Evolutionary conservation across 2,329 filamentous ascomycete genomes (phyloP).

Genomic region (Cladosporium sp.): DNA sequence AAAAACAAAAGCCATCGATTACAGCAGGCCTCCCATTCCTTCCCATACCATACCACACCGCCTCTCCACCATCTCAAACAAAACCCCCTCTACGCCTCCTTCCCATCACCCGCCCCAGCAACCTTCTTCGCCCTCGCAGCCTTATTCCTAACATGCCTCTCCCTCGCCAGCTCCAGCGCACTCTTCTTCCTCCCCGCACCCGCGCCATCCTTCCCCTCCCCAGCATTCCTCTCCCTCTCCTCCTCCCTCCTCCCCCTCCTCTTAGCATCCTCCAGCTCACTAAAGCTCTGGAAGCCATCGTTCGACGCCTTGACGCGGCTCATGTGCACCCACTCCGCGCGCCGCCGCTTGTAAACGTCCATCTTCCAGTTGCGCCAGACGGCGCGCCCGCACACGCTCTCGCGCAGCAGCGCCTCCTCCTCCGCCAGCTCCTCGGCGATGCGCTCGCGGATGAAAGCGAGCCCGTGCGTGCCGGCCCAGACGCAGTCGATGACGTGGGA

Average conservation of each 20-base stretch:
- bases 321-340: conserved; percentile 58
- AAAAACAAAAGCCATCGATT: too few species aligned
- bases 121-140: conserved; percentile 27
- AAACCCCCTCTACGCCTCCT: too few species aligned
- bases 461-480: conserved; percentile 56
- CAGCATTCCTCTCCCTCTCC: conserved; percentile 37
- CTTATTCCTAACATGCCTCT: conserved; percentile 47
- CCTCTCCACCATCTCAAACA: too few species aligned
- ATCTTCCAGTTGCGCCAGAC: conserved; percentile 71
- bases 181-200: conserved; percentile 36
- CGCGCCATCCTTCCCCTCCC: conserved; percentile 37
- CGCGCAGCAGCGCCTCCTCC: conserved; percentile 55
- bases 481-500: conserved; percentile 64
- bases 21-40: too few species aligned
- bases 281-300: conserved; percentile 45
- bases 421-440: conserved; percentile 57
- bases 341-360: conserved; percentile 60
- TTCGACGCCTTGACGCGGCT: conserved; percentile 49
- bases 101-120: conserved; percentile 12
- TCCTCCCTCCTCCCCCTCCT: background rate
- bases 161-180: conserved; percentile 52
- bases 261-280: conserved; percentile 35
- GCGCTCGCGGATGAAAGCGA: conserved; percentile 62
- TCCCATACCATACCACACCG: too few species aligned
- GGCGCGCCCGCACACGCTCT: conserved; percentile 58